Base-by-base conservation (phyloP, 2,329 filamentous ascomycete genomes). In the Chrysoporthe cubensis region DNA sequence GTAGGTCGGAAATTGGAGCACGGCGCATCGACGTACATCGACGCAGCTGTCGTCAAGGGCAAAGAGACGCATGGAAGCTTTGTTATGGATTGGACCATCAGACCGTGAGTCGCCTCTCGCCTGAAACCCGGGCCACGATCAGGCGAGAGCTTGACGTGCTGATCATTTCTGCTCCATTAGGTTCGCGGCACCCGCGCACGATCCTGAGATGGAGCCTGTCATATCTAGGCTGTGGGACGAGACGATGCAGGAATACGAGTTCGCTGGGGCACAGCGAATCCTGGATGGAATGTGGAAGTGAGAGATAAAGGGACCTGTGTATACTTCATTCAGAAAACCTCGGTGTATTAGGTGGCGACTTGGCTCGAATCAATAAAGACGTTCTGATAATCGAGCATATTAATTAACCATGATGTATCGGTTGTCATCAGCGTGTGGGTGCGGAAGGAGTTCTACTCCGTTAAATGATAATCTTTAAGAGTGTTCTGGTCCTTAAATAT, bases 41-140 rank as follows among this genome's bases (percentile, higher is more conserved):
- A 87, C 71, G 84, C 84, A 0, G 75, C 74, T 0, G 75, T 82
- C 0, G 75, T 77, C 0, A 79, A 85, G 64, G 84, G 84, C 0
- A 78, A 77, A 56, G 83, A 85, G 71, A 82, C 81, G 0, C 85
- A 87, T 71, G 84, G 84, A 0, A 82, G 80, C 57, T 85, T 82
- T 68, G 52, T 86, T 0, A 83, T 82, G 78, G 80, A 81, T 60
- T 85, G 82, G 78, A 74, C 80, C 8, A 79, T 85, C 21, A 70
- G 72, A 4, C 80, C 82, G 80, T 85, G 74, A 80, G 82, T 78
- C 2, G 48, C 6, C 46, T 3, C 13, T 52, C 7, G 8, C 21
- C 9, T 4, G 8, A 50, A 3, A 4, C 11, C 4, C 7, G n/a
- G 48, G n/a, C 37, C 8, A 50, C 21, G n/a, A 4, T 50, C 9